Conservation (phyloP, 495 filamentous ascomycete species). For the Parachaetomium inaequale region DNA sequence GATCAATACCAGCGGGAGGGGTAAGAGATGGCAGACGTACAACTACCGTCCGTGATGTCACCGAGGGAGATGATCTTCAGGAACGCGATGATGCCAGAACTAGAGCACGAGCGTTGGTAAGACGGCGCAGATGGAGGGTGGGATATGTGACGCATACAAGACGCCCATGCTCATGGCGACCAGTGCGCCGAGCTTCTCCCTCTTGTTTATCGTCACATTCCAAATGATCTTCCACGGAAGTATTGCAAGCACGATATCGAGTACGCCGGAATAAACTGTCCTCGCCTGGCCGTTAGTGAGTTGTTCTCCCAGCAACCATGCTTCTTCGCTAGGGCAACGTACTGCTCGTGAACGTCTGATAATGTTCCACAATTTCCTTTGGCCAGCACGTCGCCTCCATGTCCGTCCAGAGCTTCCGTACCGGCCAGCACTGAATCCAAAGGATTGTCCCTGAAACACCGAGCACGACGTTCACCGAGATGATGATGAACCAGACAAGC, state of each 20-base stretch:
- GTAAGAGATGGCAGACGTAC: no score
- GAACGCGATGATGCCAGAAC: no score
- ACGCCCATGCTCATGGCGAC: conserved; percentile 31
- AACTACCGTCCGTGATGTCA: no score
- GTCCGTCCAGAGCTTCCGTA: neutral
- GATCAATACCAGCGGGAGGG: no score
- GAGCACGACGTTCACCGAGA: conserved; percentile 24
- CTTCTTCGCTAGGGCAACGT: no score
- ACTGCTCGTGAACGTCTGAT: neutral
- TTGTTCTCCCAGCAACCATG: no score
- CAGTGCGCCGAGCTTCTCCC: conserved; percentile 26
- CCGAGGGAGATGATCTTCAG: no score
- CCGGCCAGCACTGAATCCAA: conserved; percentile 23
- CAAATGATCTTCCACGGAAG: conserved; percentile 31
- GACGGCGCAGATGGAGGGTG: no score
- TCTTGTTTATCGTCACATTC: conserved; percentile 21
- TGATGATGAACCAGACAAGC: conserved; percentile 21
- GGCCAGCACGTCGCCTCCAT: conserved; percentile 7
- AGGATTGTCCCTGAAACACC: neutral
- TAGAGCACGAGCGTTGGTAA: no score
- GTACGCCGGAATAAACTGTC: neutral
- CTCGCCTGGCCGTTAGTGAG: no score
- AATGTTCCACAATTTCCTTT: neutral
- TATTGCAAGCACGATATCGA: conserved; percentile 26
- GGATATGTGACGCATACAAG: no score